Percentiles rank a stretch among this genome's conserved stretches.
phyloP scores from a whole-genome alignment of 352 stramenopile species.

The Phytophthora pinifolia region DNA sequence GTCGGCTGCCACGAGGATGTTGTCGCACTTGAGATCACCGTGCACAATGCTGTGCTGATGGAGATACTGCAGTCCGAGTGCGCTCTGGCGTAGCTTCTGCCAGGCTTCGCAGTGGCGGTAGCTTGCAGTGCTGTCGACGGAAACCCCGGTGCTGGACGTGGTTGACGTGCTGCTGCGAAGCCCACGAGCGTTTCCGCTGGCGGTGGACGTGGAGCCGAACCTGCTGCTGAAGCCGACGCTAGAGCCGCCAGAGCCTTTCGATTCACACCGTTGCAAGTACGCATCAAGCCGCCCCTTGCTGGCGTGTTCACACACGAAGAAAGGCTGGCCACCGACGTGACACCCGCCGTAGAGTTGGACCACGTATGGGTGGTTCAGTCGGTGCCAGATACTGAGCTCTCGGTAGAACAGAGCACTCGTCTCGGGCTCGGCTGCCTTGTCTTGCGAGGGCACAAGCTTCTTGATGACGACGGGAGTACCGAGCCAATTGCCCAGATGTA shows the following conservation, averaged over 20 bases:
- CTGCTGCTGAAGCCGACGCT: slow-evolving; percentile 6
- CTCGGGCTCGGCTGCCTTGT: slow-evolving; percentile 1
- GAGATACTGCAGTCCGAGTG: slow-evolving; percentile 32
- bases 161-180: slow-evolving; percentile 23
- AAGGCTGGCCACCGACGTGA: slow-evolving; percentile 34
- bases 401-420: slow-evolving; percentile 30
- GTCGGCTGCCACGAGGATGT: slow-evolving; percentile 37
- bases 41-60: slow-evolving; percentile 40
- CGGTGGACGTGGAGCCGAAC: slow-evolving; percentile 9
- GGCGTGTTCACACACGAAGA: slow-evolving; percentile 38
- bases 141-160: slow-evolving; percentile 12
- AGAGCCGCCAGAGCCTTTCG: background rate
- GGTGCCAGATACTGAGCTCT: slow-evolving; percentile 35
- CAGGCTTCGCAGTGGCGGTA: slow-evolving; percentile 26
- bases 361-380: slow-evolving; percentile 34
- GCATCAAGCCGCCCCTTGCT: slow-evolving; percentile 25
- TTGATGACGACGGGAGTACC: slow-evolving; percentile 39
- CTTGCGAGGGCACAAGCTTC: slow-evolving; percentile 16
- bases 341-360: slow-evolving; percentile 38
- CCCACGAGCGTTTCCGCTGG: slow-evolving; percentile 11
- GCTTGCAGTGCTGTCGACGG: slow-evolving; percentile 8
- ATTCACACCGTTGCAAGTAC: slow-evolving; percentile 27
- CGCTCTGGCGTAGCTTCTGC: slow-evolving; percentile 29
- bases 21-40: slow-evolving; percentile 43
- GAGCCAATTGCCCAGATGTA: slow-evolving; percentile 34